Base-by-base conservation (phyloP, 2,329 filamentous ascomycete genomes). In the Leptographium flavum region DNA sequence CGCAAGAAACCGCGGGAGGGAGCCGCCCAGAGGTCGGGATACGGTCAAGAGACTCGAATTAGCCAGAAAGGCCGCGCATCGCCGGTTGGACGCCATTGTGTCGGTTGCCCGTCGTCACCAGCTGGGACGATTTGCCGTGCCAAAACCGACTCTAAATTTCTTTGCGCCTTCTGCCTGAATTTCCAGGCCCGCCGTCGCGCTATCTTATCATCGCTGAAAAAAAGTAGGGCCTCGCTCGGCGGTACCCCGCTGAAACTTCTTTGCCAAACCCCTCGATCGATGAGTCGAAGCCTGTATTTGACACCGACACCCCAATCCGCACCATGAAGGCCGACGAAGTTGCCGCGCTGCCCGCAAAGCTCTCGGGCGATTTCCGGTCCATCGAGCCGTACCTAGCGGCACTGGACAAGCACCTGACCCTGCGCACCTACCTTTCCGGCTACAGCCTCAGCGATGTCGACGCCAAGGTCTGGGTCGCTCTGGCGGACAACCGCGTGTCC, bases 401-500 rank as follows among this genome's bases (percentile, higher is more conserved):
- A 54, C 78, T 95, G 50, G 87, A 95, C 63, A 84, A 85, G 61
- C 83, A 94, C 67, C 74, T 96, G 49, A 86, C 81, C 4, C 77
- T 95, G 28, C 81, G 90, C 56, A 86, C 85, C 14, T 92, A 92
- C 64, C 73, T 95, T 53, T 76, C 85, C 43, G 87, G 87, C 49
- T 90, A 94, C 68, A 70, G 70, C 23, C 69, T 92, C 42, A 81
- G 81, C 47, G 77, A 87, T 36, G 71, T 82, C 51, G 90, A 96
- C 62, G 75, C 79, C 51, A 82, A 82, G 57, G 73, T 94, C 52
- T 96, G 87, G 86, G 76, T 82, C 55, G 79, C 83, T 5, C 73
- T 95, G 45, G 81, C 85, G 47, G 80, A 76, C 55, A 95, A 94
- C 68, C 81, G 85, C 50, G 84, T 87, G n/a, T 83, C 85, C 17